phyloP scores from a whole-genome alignment of 2,329 filamentous ascomycete genomes.

The Pseudogymnoascus sp. region DNA sequence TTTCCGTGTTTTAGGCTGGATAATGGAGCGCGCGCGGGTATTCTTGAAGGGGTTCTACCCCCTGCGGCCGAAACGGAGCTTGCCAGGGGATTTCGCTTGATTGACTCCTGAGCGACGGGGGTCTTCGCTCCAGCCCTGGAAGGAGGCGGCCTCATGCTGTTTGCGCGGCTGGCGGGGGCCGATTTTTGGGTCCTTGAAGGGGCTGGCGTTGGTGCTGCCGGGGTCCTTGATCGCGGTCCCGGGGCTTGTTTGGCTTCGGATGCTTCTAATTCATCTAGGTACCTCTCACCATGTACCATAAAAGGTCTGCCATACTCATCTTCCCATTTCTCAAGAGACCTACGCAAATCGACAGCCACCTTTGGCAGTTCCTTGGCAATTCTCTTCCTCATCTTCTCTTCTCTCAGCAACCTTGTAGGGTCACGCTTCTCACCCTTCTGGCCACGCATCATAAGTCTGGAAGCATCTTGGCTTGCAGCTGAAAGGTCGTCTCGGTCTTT shows the following conservation, averaged over 20 bases:
- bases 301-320: conserved; percentile 91
- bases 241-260: conserved; percentile 49
- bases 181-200: conserved; percentile 25
- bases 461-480: conserved; percentile 91
- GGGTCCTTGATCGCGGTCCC: conserved; percentile 67
- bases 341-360: conserved; percentile 74
- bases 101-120: conserved; percentile 36
- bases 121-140: conserved; percentile 38
- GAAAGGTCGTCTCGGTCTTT: conserved; percentile 79
- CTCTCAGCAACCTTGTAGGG: conserved; percentile 82
- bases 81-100: conserved; percentile 22
- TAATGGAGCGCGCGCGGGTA: conserved; percentile 61
- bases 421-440: conserved; percentile 92
- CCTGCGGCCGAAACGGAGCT: conserved; percentile 21
- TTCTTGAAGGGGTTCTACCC: conserved; percentile 53
- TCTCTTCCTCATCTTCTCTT: conserved; percentile 98
- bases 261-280: conserved; percentile 73
- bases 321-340: conserved; percentile 78
- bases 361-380: conserved; percentile 95
- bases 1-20: conserved; percentile 60
- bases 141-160: conserved; percentile 23
- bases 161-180: conserved; percentile 22
- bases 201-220: conserved; percentile 50
- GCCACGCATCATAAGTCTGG: conserved; percentile 81
- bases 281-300: conserved; percentile 83